Evolutionary conservation across 2,329 filamentous ascomycete genomes (phyloP).

Genomic region (Alternaria angustiovoidea): DNA sequence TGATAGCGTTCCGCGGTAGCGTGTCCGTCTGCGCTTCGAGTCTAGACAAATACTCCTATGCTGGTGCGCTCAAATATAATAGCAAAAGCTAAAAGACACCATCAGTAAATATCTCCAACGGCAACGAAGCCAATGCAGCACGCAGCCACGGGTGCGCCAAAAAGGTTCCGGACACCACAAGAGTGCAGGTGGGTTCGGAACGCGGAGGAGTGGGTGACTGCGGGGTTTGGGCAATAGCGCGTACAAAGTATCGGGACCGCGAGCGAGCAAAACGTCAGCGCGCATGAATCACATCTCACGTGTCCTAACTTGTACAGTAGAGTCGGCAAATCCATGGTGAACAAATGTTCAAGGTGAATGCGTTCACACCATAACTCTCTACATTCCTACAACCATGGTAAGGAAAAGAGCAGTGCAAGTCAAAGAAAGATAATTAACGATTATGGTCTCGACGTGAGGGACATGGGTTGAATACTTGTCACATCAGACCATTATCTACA

Average conservation of each 20-base stretch:
- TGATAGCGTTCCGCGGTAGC: not conserved
- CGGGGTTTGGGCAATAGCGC: constrained; percentile 22
- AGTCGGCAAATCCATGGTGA: not conserved
- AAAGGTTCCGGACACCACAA: not conserved
- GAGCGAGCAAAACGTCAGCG: constrained; percentile 4
- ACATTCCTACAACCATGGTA: too few relatives aligned
- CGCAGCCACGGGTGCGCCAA: not conserved
- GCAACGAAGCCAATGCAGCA: not conserved
- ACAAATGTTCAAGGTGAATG: not conserved
- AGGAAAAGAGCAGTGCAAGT: too few relatives aligned
- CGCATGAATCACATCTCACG: constrained; percentile 15
- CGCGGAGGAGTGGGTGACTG: constrained; percentile 16
- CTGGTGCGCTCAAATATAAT: not conserved
- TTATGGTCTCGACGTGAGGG: too few relatives aligned
- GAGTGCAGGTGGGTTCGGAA: constrained; percentile 7
- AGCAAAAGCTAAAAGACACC: not conserved
- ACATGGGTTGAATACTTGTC: too few relatives aligned
- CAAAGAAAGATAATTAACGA: too few relatives aligned
- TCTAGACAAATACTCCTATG: not conserved
- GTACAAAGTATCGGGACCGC: not conserved
- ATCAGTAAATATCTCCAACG: not conserved
- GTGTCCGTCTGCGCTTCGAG: not conserved
- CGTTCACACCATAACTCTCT: not conserved
- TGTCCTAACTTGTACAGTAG: not conserved
- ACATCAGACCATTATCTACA: too few relatives aligned